Percentiles rank a stretch among this genome's conserved stretches.
Evolutionary conservation across 2,329 filamentous ascomycete genomes (phyloP).

Genomic region (Cladosporium sp.): DNA sequence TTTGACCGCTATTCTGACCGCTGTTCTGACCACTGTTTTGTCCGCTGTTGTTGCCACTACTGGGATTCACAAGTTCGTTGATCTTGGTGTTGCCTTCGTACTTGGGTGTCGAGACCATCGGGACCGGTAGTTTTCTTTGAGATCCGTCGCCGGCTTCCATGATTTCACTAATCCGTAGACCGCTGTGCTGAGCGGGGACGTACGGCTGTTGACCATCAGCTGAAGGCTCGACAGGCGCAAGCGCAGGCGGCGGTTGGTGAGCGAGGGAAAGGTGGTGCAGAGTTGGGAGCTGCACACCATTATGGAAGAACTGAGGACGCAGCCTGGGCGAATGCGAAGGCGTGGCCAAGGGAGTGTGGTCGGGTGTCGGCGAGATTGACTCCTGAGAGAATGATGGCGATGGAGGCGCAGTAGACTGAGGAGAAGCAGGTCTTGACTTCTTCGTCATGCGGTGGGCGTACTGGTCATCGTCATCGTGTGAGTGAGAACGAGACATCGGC

Average conservation of each 20-base stretch:
- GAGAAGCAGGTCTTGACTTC: slow-evolving; percentile 87
- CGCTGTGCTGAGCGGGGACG: slow-evolving; percentile 55
- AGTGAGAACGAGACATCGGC: slow-evolving; percentile 87
- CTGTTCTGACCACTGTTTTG: slow-evolving; percentile 66
- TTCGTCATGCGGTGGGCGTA: slow-evolving; percentile 75
- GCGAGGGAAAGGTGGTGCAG: slow-evolving; percentile 69
- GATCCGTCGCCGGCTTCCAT: slow-evolving; percentile 84
- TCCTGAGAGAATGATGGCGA: slow-evolving; percentile 96
- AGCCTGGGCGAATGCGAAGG: slow-evolving; percentile 92
- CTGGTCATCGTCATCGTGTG: slow-evolving; percentile 76
- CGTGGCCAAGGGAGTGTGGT: slow-evolving; percentile 97
- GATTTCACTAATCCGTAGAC: slow-evolving; percentile 84
- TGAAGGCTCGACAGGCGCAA: slow-evolving; percentile 67
- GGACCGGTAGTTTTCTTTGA: slow-evolving; percentile 85
- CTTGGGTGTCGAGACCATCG: slow-evolving; percentile 62
- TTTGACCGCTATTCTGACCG: slow-evolving; percentile 32
- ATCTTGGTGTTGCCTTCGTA: slow-evolving; percentile 55
- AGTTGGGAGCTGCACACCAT: slow-evolving; percentile 77
- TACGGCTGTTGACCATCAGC: slow-evolving; percentile 58
- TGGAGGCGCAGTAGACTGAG: slow-evolving; percentile 90
- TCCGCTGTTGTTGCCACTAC: slow-evolving; percentile 67
- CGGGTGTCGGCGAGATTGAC: slow-evolving; percentile 89
- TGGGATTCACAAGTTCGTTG: slow-evolving; percentile 70
- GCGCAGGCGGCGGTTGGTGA: slow-evolving; percentile 54
- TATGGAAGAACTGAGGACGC: slow-evolving; percentile 64